These are phyloP conservation scores for Fusarium staphyleae DNA, from an alignment of 2,329 filamentous ascomycete genomes.

Conservation along the genomic window DNA sequence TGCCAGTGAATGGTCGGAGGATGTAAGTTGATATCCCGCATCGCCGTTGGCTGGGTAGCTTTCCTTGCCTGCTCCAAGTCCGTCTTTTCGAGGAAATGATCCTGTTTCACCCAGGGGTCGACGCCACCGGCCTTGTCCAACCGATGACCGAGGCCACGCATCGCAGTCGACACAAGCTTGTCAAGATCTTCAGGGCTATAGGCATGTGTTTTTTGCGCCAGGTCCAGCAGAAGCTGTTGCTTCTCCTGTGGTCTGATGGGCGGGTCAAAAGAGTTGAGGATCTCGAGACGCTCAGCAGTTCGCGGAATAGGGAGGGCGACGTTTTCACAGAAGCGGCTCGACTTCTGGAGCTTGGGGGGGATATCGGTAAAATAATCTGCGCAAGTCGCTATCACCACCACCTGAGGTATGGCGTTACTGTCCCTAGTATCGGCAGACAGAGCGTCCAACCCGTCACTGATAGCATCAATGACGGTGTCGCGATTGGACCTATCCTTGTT, in stretches of 20 bases:
- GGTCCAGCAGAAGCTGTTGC: conserved; percentile 61
- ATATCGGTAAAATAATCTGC: conserved; percentile 75
- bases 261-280: conserved; percentile 68
- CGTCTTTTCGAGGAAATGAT: conserved; percentile 46
- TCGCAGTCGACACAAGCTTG: conserved; percentile 60
- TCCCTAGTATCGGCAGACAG: conserved; percentile 53
- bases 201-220: conserved; percentile 83
- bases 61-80: conserved; percentile 73
- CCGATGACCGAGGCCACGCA: conserved; percentile 38
- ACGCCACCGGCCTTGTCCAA: conserved; percentile 33
- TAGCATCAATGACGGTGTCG: conserved; percentile 56
- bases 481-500: conserved; percentile 63
- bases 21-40: conserved; percentile 88
- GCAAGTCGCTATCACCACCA: conserved; percentile 79
- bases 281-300: conserved; percentile 72
- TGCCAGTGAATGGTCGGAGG: conserved; percentile 86
- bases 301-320: conserved; percentile 83
- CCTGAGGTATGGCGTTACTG: conserved; percentile 55
- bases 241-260: conserved; percentile 55
- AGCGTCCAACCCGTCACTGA: conserved; percentile 63
- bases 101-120: conserved; percentile 11
- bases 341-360: conserved; percentile 70
- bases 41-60: conserved; percentile 78
- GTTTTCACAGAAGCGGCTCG: conserved; percentile 69
- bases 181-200: conserved; percentile 82